Percentiles rank a stretch among this genome's conserved stretches.
Conservation (phyloP, 78 protist species). For the Goniomonas avonlea region DNA sequence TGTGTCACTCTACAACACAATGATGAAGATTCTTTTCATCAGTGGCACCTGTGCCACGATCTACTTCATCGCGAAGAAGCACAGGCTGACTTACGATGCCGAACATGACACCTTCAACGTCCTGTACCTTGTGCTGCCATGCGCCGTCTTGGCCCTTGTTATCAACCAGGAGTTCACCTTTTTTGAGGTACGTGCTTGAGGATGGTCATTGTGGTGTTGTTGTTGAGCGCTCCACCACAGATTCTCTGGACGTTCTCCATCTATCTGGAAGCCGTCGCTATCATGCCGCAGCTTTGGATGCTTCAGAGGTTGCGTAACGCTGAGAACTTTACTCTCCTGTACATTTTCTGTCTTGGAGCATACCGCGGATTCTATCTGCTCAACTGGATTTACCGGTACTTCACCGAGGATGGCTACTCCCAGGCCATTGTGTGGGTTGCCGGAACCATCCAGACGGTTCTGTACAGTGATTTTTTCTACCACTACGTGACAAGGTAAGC, state of each 20-base stretch:
- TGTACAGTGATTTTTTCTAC: constrained; percentile 90
- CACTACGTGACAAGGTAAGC: constrained; percentile 66
- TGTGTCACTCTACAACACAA: constrained; percentile 28
- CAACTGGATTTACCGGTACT: constrained; percentile 88
- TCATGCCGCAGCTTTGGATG: constrained; percentile 80
- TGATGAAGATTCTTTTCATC: constrained; percentile 35
- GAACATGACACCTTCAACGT: not conserved
- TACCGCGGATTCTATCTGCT: constrained; percentile 79
- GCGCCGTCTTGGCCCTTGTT: constrained; percentile 4
- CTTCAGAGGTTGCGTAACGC: constrained; percentile 63
- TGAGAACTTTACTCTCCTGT: constrained; percentile 70
- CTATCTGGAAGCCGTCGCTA: constrained; percentile 90
- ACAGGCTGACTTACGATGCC: not conserved
- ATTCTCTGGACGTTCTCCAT: constrained; percentile 80
- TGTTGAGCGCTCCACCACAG: not conserved
- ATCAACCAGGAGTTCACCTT: not conserved
- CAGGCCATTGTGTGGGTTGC: constrained; percentile 24
- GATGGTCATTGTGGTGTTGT: not conserved
- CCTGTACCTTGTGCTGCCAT: not conserved
- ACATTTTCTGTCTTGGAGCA: constrained; percentile 40
- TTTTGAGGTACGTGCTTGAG: not conserved
- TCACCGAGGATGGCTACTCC: constrained; percentile 43
- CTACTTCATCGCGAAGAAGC: not conserved
- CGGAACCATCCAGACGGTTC: constrained; percentile 60
- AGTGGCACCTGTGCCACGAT: constrained; percentile 7